These are phyloP conservation scores for Eimeria maxima DNA, from an alignment of 169 alveolate species.

Conservation along the genomic window DNA sequence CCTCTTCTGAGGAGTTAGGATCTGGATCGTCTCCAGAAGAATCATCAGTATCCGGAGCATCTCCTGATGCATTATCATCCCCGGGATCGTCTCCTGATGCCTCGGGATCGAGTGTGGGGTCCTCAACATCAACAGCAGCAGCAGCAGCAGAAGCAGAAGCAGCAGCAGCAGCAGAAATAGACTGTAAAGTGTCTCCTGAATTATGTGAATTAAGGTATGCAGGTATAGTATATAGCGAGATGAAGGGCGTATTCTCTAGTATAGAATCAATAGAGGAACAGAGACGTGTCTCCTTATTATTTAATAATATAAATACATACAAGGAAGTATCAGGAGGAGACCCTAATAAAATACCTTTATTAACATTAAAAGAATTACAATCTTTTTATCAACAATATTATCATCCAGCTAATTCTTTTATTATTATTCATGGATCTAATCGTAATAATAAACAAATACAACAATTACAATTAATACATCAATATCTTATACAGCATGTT, in stretches of 20 bases:
- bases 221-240: slow-evolving; percentile 87
- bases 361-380: slow-evolving; percentile 89
- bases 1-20: too few species aligned
- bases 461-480: not conserved
- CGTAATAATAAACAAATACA: slow-evolving; percentile 16
- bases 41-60: too few species aligned
- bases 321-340: slow-evolving; percentile 93
- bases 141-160: too few species aligned
- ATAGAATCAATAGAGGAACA: slow-evolving; percentile 23
- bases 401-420: slow-evolving; percentile 90
- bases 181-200: not conserved
- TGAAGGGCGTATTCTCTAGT: slow-evolving; percentile 85
- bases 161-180: not conserved
- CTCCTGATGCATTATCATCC: too few species aligned
- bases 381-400: slow-evolving; percentile 89
- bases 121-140: too few species aligned
- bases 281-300: slow-evolving; percentile 81
- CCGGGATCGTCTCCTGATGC: too few species aligned
- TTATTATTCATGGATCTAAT: slow-evolving; percentile 88
- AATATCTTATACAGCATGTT: too few species aligned
- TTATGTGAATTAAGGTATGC: slow-evolving; percentile 5
- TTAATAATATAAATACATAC: slow-evolving; percentile 85
- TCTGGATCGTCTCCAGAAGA: slow-evolving; percentile 7
- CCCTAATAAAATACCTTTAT: slow-evolving; percentile 91
- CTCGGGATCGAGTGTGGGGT: too few species aligned